phyloP scores from a whole-genome alignment of 2,329 filamentous ascomycete genomes.

The Penicillium sclerotigenum region DNA sequence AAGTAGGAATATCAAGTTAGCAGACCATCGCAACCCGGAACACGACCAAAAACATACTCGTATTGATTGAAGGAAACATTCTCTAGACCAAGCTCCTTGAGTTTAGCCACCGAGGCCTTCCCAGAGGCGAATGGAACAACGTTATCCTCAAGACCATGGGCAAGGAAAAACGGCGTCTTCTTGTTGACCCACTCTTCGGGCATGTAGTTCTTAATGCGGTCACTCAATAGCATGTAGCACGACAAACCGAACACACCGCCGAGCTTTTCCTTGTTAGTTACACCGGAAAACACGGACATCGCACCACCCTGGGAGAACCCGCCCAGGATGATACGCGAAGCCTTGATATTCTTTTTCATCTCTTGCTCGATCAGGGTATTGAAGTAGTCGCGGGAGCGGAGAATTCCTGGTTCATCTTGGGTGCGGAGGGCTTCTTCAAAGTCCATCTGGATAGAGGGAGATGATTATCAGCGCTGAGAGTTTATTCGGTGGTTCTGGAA shows the following conservation, averaged over 20 bases:
- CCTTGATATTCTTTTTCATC: constrained; percentile 73
- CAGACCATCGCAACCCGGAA: not conserved
- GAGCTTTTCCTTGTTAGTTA: constrained; percentile 70
- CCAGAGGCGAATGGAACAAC: constrained; percentile 71
- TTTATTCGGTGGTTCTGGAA: not conserved
- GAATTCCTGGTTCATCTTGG: constrained; percentile 65
- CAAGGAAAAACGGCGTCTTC: constrained; percentile 82
- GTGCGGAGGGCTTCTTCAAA: constrained; percentile 41
- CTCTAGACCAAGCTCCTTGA: constrained; percentile 66
- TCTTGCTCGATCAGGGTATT: constrained; percentile 76
- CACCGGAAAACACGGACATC: constrained; percentile 75
- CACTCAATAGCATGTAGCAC: constrained; percentile 71
- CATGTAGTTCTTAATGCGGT: constrained; percentile 59
- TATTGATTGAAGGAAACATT: constrained; percentile 74
- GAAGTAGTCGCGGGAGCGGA: constrained; percentile 70
- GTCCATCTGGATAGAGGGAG: constrained; percentile 31
- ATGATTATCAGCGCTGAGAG: not conserved
- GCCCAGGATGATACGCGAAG: constrained; percentile 77
- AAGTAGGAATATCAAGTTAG: constrained; percentile 3
- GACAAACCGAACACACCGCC: constrained; percentile 87
- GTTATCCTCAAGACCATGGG: constrained; percentile 74
- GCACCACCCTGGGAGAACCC: constrained; percentile 72
- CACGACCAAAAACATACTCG: constrained; percentile 51
- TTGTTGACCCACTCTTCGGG: constrained; percentile 60
- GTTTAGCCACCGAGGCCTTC: constrained; percentile 60